A percentile compares a stretch with the other conserved stretches of the same genome.
Conservation (phyloP, 148 eudicot genomes). For the Rhododendron mucronatum region DNA sequence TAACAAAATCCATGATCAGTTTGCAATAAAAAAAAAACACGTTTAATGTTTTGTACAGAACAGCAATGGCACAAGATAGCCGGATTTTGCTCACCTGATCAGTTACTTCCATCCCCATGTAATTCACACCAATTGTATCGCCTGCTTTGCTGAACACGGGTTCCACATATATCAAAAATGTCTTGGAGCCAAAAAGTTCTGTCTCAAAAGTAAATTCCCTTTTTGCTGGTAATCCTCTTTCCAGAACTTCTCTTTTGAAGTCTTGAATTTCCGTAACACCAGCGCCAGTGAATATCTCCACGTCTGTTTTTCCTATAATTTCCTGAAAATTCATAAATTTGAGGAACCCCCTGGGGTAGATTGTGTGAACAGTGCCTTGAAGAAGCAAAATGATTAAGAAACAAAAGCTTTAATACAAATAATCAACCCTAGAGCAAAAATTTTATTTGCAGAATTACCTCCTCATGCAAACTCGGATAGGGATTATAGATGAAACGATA, state of each 20-base stretch:
- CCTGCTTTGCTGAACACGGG: slow-evolving; percentile 87
- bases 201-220: slow-evolving; percentile 91
- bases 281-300: slow-evolving; percentile 73
- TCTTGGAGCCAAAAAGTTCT: slow-evolving; percentile 71
- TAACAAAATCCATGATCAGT: background rate
- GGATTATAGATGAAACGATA: slow-evolving; percentile 88
- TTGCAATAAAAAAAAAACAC: background rate
- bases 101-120: slow-evolving; percentile 92
- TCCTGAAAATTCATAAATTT: slow-evolving; percentile 59
- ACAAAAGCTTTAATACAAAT: background rate
- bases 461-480: slow-evolving; percentile 71
- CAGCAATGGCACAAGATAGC: background rate
- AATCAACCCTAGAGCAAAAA: background rate
- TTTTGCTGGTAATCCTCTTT: slow-evolving; percentile 77
- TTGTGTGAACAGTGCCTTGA: slow-evolving; percentile 21
- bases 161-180: slow-evolving; percentile 84
- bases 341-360: slow-evolving; percentile 19
- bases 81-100: slow-evolving; percentile 67
- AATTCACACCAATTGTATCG: slow-evolving; percentile 87
- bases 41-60: background rate
- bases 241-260: slow-evolving; percentile 84
- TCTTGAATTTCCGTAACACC: slow-evolving; percentile 88
- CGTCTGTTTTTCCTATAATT: slow-evolving; percentile 85
- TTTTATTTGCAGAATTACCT: slow-evolving; percentile 41
- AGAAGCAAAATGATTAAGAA: background rate